phyloP scores from a whole-genome alignment of 148 eudicot genomes.

The Silene uniflora region DNA sequence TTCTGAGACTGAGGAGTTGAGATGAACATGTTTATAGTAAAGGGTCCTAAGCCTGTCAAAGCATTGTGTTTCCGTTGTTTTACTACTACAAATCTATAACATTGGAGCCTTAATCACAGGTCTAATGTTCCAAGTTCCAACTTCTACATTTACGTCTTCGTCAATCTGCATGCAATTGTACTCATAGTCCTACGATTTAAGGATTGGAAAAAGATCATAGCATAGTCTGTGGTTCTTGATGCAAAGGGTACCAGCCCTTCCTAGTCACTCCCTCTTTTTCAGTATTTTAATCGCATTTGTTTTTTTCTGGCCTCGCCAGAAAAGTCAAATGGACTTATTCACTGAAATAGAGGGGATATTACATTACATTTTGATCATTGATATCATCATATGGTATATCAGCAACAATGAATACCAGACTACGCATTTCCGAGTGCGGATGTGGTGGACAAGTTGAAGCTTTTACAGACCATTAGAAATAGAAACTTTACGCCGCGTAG shows the following conservation, averaged over 20 bases:
- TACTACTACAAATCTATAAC: neutral
- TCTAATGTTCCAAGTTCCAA: neutral
- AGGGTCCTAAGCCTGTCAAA: neutral
- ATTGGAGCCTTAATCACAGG: neutral
- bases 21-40: neutral
- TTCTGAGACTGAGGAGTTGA: neutral
- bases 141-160: neutral
- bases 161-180: neutral
- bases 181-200: neutral
- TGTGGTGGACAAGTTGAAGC: neutral
- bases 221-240: neutral
- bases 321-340: neutral
- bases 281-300: neutral
- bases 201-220: neutral
- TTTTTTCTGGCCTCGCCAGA: neutral
- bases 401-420: neutral
- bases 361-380: neutral
- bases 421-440: neutral
- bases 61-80: neutral
- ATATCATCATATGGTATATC: neutral
- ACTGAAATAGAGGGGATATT: neutral
- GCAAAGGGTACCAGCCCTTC: neutral
- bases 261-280: neutral
- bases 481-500: neutral
- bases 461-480: neutral